A percentile compares a stretch with the other conserved stretches of the same genome.
These are phyloP conservation scores for Talaromyces adpressus DNA, from an alignment of 495 filamentous ascomycete genomes.

Conservation along the genomic window DNA sequence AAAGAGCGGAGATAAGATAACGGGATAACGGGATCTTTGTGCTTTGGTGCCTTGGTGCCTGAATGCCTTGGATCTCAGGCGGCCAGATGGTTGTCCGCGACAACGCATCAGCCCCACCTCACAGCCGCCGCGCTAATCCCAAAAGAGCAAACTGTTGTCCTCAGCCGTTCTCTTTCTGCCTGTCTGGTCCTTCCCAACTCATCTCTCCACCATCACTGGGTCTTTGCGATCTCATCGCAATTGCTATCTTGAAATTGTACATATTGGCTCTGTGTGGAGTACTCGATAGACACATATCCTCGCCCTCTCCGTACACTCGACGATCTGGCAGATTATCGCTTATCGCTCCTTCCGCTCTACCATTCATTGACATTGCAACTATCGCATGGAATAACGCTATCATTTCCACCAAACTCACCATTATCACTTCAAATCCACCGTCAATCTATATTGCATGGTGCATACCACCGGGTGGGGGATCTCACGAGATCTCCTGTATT, in stretches of 20 bases:
- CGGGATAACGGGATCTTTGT: background rate
- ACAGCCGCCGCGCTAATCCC: slow-evolving; percentile 28
- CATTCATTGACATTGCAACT: background rate
- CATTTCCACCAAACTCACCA: background rate
- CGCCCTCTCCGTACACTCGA: background rate
- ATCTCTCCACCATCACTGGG: slow-evolving; percentile 1
- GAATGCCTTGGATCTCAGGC: background rate
- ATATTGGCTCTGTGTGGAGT: background rate
- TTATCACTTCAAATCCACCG: background rate
- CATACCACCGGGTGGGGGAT: slow-evolving; percentile 42
- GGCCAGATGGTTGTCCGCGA: slow-evolving; percentile 32
- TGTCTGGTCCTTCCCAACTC: slow-evolving; percentile 9
- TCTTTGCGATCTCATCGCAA: background rate
- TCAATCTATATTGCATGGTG: slow-evolving; percentile 30
- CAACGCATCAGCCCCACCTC: slow-evolving; percentile 17
- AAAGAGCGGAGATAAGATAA: background rate
- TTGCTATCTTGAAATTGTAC: background rate
- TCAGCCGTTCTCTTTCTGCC: slow-evolving; percentile 9
- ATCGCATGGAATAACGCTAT: background rate
- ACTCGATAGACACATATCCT: background rate
- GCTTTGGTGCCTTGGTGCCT: background rate
- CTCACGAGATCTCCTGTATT: slow-evolving; percentile 41
- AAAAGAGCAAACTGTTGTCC: slow-evolving; percentile 33
- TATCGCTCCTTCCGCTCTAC: background rate
- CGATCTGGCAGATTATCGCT: background rate